Evolutionary conservation across 129 eudicot species (phyloP).

Genomic region (Ambrosia trifida): DNA sequence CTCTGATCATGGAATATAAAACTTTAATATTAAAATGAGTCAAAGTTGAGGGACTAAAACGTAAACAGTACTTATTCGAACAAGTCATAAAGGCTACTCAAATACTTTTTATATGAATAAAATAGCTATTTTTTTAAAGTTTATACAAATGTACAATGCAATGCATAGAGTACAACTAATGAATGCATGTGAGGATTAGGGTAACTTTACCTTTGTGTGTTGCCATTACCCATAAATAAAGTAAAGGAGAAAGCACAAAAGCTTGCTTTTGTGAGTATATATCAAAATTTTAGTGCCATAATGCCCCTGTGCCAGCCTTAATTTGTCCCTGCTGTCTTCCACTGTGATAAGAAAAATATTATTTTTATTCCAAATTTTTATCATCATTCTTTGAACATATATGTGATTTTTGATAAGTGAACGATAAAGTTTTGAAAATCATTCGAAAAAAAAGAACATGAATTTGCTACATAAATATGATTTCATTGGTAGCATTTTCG

Average conservation of each 20-base stretch:
- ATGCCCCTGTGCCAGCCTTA: conserved; percentile 41
- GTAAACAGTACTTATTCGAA: conserved; percentile 1
- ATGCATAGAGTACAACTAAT: conserved; percentile 15
- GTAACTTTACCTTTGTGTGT: conserved; percentile 33
- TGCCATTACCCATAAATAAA: conserved; percentile 31
- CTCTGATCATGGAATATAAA: neutral
- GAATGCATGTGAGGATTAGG: conserved; percentile 20
- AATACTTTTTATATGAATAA: conserved; percentile 1
- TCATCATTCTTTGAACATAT: neutral
- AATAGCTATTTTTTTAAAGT: neutral
- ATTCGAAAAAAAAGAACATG: no score
- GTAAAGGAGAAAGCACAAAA: conserved; percentile 35
- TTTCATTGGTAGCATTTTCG: no score
- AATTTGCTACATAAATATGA: no score
- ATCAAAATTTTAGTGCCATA: conserved; percentile 27
- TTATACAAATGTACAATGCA: conserved; percentile 14
- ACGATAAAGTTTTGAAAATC: no score
- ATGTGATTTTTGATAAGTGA: neutral
- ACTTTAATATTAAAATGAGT: neutral
- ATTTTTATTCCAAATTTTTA: neutral
- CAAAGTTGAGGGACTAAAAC: conserved; percentile 18
- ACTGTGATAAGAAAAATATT: conserved; percentile 12
- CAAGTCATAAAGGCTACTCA: neutral
- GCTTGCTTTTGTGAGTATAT: conserved; percentile 44
- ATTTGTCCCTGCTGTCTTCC: conserved; percentile 22